These are phyloP conservation scores for Moringa oleifera DNA, from an alignment of 345 rosid species.

Conservation along the genomic window DNA sequence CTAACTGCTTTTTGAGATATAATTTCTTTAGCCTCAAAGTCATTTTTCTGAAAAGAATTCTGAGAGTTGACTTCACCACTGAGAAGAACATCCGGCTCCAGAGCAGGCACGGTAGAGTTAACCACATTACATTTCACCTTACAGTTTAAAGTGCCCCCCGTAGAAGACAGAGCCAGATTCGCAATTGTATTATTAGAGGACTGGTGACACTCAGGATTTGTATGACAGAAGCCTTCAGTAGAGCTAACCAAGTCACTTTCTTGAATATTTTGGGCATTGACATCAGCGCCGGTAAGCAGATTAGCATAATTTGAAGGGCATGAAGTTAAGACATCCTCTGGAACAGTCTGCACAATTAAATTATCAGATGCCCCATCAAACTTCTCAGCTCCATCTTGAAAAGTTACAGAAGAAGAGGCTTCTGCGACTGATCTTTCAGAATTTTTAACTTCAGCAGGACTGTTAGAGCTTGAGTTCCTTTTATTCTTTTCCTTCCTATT, in stretches of 20 bases:
- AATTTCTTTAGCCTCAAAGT: slow-evolving; percentile 24
- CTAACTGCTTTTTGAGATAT: slow-evolving; percentile 26
- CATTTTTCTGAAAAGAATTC: slow-evolving; percentile 25
- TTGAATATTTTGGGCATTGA: slow-evolving; percentile 22
- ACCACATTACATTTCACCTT: slow-evolving; percentile 25
- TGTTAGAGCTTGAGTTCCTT: slow-evolving; percentile 32
- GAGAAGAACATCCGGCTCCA: slow-evolving; percentile 21
- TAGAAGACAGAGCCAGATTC: slow-evolving; percentile 21
- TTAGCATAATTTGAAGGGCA: slow-evolving; percentile 25
- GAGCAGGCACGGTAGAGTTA: slow-evolving; percentile 22
- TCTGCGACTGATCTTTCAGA: slow-evolving; percentile 29
- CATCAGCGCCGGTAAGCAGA: slow-evolving; percentile 31
- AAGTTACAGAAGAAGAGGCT: slow-evolving; percentile 20
- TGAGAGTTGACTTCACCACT: slow-evolving; percentile 27
- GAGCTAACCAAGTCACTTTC: slow-evolving; percentile 29
- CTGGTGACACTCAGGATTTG: slow-evolving; percentile 15
- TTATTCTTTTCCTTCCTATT: slow-evolving; percentile 60
- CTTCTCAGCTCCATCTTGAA: slow-evolving; percentile 29
- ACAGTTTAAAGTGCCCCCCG: slow-evolving; percentile 18
- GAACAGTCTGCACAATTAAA: slow-evolving; percentile 19
- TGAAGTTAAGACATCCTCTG: slow-evolving; percentile 19
- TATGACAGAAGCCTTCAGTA: slow-evolving; percentile 19
- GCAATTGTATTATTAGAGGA: slow-evolving; percentile 19
- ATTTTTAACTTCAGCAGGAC: slow-evolving; percentile 28
- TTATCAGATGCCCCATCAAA: slow-evolving; percentile 20